phyloP scores from a whole-genome alignment of 2,329 filamentous ascomycete genomes.

The Alternaria solani region DNA sequence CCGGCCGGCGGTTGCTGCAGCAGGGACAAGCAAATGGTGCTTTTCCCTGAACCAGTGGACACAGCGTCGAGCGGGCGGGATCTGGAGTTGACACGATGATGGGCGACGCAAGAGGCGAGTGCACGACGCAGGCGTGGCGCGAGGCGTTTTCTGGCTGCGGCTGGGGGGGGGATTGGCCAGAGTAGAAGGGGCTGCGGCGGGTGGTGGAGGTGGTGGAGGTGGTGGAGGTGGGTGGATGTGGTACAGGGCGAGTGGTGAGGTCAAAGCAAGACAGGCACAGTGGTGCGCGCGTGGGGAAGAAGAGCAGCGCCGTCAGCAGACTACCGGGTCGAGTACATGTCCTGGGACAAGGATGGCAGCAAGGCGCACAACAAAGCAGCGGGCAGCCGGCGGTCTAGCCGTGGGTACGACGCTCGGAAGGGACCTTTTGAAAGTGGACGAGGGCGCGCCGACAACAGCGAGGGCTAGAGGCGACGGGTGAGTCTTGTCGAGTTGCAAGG shows the following conservation, averaged over 20 bases:
- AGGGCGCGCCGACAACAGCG: constrained; percentile 25
- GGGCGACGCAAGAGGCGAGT: constrained; percentile 27
- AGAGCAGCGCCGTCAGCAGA: constrained; percentile 22
- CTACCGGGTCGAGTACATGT: constrained; percentile 31
- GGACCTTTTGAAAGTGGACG: constrained; percentile 30
- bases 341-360: constrained; percentile 21
- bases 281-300: constrained; percentile 11
- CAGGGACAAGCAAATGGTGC: constrained; percentile 29
- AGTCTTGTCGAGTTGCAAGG: constrained; percentile 15
- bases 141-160: constrained; percentile 23
- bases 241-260: constrained; percentile 32
- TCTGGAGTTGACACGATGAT: constrained; percentile 29
- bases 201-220: constrained; percentile 24
- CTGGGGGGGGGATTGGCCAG: constrained; percentile 20
- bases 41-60: constrained; percentile 14
- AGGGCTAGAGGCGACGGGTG: constrained; percentile 29
- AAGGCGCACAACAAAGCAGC: constrained; percentile 31
- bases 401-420: constrained; percentile 39
- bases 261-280: constrained; percentile 5
- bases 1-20: constrained; percentile 22
- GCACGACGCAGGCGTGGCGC: constrained; percentile 33
- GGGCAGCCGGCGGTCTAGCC: constrained; percentile 39
- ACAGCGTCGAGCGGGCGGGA: constrained; percentile 36
- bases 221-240: constrained; percentile 32
- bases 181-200: constrained; percentile 19